phyloP scores from a whole-genome alignment of 768 basidiomycete species.

The Collybiopsis confluens region DNA sequence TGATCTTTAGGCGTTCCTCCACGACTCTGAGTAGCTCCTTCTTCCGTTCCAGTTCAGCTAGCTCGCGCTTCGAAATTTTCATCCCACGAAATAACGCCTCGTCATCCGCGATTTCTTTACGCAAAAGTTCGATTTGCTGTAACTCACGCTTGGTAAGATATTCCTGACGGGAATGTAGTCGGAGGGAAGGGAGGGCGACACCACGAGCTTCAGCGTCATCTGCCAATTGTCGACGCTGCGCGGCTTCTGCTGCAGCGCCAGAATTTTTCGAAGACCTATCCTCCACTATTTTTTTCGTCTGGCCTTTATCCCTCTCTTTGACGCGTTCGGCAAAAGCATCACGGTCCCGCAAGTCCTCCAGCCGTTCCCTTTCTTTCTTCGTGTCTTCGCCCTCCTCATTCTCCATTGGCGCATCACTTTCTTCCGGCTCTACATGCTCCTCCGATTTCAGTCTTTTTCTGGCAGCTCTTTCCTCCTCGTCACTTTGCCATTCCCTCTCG shows the following conservation, averaged over 20 bases:
- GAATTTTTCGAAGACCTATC: conserved; percentile 79
- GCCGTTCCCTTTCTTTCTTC: conserved; percentile 66
- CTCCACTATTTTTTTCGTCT: conserved; percentile 86
- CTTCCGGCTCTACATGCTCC: conserved; percentile 15
- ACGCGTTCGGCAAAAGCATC: conserved; percentile 94
- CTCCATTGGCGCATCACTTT: conserved; percentile 41
- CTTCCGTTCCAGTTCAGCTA: conserved; percentile 79
- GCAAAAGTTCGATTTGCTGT: conserved; percentile 90
- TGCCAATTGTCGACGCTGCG: conserved; percentile 73
- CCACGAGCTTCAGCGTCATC: conserved; percentile 65
- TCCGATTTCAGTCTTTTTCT: conserved; percentile 46
- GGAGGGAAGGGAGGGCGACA: conserved; percentile 62
- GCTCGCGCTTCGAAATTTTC: conserved; percentile 83
- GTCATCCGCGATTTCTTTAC: conserved; percentile 92
- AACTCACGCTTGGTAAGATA: conserved; percentile 95
- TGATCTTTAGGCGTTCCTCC: conserved; percentile 90
- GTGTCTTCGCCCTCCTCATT: conserved; percentile 66
- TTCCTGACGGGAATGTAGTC: conserved; percentile 88
- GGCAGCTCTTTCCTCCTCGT: conserved; percentile 77
- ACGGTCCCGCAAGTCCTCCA: conserved; percentile 78
- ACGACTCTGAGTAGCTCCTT: conserved; percentile 89
- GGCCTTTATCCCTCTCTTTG: conserved; percentile 74
- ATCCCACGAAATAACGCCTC: conserved; percentile 88
- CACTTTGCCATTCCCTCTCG: conserved; percentile 85
- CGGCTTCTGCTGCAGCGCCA: conserved; percentile 79